A percentile compares a stretch with the other conserved stretches of the same genome.
Conservation (phyloP, 2,329 filamentous ascomycete species). For the Fusarium sarcochroum region DNA sequence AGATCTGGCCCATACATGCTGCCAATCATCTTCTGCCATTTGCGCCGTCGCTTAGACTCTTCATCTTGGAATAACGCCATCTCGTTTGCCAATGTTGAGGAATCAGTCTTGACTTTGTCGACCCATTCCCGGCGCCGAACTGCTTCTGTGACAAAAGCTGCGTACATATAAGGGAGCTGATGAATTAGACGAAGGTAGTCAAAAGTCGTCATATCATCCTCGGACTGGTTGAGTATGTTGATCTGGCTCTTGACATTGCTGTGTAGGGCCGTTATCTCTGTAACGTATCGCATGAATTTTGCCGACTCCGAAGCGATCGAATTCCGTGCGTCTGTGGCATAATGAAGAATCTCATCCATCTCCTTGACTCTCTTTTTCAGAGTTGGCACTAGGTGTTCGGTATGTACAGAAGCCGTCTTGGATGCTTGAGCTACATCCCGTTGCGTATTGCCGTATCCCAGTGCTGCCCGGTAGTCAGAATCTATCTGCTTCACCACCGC, state of each 20-base stretch:
- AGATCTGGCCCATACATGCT: slow-evolving; percentile 77
- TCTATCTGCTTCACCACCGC: slow-evolving; percentile 88
- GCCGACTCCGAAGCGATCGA: slow-evolving; percentile 74
- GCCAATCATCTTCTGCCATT: slow-evolving; percentile 90
- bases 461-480: slow-evolving; percentile 84
- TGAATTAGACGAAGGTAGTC: slow-evolving; percentile 85
- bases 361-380: slow-evolving; percentile 69
- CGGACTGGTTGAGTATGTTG: slow-evolving; percentile 76
- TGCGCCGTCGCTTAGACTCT: slow-evolving; percentile 87
- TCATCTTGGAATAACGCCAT: slow-evolving; percentile 94
- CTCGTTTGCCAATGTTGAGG: slow-evolving; percentile 89
- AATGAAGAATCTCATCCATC: slow-evolving; percentile 72
- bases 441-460: slow-evolving; percentile 76
- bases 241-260: slow-evolving; percentile 80
- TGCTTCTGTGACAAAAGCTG: slow-evolving; percentile 88
- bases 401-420: slow-evolving; percentile 74
- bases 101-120: slow-evolving; percentile 90
- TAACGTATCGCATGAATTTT: slow-evolving; percentile 85
- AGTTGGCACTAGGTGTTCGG: slow-evolving; percentile 72
- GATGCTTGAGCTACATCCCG: slow-evolving; percentile 72
- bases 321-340: slow-evolving; percentile 77
- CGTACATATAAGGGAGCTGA: slow-evolving; percentile 89
- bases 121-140: slow-evolving; percentile 90
- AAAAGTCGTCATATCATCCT: slow-evolving; percentile 84
- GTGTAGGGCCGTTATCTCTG: slow-evolving; percentile 82